Evolutionary conservation across 306 rosid species (phyloP), one percentile per base, ranked within the genome.

Genomic region (Pyrus pyrifolia): DNA sequence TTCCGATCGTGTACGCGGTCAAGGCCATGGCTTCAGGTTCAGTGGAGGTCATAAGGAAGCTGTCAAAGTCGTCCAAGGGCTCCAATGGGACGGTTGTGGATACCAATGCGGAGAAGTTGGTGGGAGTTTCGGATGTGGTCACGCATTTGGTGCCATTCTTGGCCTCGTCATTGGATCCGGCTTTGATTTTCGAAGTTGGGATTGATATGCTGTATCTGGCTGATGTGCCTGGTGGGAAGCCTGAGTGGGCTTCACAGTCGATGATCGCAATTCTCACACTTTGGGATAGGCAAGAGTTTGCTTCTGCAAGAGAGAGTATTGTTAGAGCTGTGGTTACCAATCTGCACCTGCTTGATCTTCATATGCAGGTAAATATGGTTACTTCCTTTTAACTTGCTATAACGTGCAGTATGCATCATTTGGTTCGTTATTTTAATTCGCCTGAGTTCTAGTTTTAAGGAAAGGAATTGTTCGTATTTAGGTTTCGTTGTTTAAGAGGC

Each of bases 141-240:
- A 84, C 97, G 6, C 99, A 96, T 88, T 79, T 96, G 84, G 98
- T 89, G 67, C 99, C 99, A 1, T 96, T 96, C 80, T 78, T 96
- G 79, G 96, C 91, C 3, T 92, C 99, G 1, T 92, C 99, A 0
- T 79, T 96, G 91, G 98, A 96, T 70, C 99, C 99, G 3, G 92
- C 99, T 7, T 85, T 96, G 90, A 92, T 92, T 75, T 96, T 83
- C 46, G 99, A 96, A 66, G 99, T 96, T 33, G 99, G 93, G 76
- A 96, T 96, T 60, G 93, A 96, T 69, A 88, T 92, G 98, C 62
- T 96, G 87, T 92, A 96, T 80, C 84, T 96, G 79, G 99, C 99
- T 76, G 99, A 96, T 85, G 99, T 96, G 64, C 93, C 98, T 80
- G 99, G 99, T 58, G 98, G 99, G 79, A 96, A 96, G 78, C 89